These are phyloP conservation scores for Phytopythium ostracodes DNA, from an alignment of 352 stramenopile genomes.

Conservation along the genomic window DNA sequence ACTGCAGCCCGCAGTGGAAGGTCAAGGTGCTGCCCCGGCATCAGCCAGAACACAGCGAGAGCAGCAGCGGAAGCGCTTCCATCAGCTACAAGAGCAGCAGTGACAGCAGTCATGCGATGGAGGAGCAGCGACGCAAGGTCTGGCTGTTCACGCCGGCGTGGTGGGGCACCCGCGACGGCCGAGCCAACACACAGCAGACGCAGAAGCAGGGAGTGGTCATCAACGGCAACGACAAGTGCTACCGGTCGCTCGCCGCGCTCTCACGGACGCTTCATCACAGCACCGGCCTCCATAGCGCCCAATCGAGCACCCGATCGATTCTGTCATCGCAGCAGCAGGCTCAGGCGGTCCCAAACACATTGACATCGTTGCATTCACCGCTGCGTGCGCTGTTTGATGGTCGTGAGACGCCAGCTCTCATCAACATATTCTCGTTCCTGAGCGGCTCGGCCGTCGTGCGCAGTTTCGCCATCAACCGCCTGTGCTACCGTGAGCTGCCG, in stretches of 20 bases:
- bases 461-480: slow-evolving; percentile 13
- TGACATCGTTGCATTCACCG: not conserved
- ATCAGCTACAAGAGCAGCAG: not conserved
- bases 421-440: slow-evolving; percentile 19
- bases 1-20: slow-evolving; percentile 14
- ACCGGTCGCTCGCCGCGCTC: slow-evolving; percentile 10
- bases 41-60: not conserved
- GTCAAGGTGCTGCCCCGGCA: slow-evolving; percentile 11
- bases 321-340: not conserved
- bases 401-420: slow-evolving; percentile 7
- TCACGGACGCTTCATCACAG: not conserved
- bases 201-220: slow-evolving; percentile 13
- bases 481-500: slow-evolving; percentile 12
- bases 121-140: slow-evolving; percentile 11
- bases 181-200: not conserved
- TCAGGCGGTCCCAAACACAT: not conserved
- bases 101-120: slow-evolving; percentile 3
- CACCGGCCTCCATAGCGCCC: too few species aligned
- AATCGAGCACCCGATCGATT: not conserved
- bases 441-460: slow-evolving; percentile 12
- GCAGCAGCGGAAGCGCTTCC: not conserved
- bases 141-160: slow-evolving; percentile 20
- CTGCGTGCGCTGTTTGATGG: slow-evolving; percentile 14
- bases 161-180: slow-evolving; percentile 6
- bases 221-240: slow-evolving; percentile 17